Conservation (phyloP, 192 early-diverging fungal genomes). For the Jimgerdemannia flammicorona region DNA sequence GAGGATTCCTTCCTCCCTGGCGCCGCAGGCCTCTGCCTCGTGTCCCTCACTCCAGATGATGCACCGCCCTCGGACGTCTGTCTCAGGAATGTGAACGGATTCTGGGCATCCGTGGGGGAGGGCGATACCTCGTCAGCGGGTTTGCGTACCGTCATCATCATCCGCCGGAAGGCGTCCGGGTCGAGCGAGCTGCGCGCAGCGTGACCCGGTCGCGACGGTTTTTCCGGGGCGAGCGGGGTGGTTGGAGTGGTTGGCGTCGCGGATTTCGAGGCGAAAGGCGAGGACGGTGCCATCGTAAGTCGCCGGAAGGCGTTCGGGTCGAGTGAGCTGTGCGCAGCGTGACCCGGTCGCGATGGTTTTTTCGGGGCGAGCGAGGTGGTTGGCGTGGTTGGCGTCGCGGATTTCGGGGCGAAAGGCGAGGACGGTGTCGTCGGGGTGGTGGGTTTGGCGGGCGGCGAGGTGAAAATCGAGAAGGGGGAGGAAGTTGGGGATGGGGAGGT, state of each 20-base stretch:
- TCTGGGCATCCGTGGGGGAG: slow-evolving; percentile 4
- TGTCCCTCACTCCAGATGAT: slow-evolving; percentile 1
- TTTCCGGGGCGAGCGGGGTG: too few relatives aligned
- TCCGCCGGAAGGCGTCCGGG: not conserved
- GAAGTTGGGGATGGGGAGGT: too few relatives aligned
- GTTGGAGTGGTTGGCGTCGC: not conserved
- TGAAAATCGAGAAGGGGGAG: too few relatives aligned
- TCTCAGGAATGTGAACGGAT: slow-evolving; percentile 1
- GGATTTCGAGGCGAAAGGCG: too few relatives aligned
- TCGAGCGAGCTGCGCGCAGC: not conserved
- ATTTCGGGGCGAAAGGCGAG: too few relatives aligned
- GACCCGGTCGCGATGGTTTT: too few relatives aligned
- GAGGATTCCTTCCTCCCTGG: not conserved
- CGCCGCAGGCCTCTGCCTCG: not conserved
- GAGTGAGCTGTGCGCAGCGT: not conserved
- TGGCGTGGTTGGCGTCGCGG: not conserved
- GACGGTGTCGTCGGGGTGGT: too few relatives aligned
- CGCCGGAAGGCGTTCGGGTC: not conserved
- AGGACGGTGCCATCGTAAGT: not conserved
- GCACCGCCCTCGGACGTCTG: slow-evolving; percentile 1
- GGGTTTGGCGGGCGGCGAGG: too few relatives aligned
- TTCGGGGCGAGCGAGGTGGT: too few relatives aligned
- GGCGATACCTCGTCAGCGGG: not conserved
- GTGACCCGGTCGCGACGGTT: too few relatives aligned
- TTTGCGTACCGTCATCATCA: not conserved